Conservation (phyloP, 2,329 filamentous ascomycete species). For the Fusarium burgessii region DNA sequence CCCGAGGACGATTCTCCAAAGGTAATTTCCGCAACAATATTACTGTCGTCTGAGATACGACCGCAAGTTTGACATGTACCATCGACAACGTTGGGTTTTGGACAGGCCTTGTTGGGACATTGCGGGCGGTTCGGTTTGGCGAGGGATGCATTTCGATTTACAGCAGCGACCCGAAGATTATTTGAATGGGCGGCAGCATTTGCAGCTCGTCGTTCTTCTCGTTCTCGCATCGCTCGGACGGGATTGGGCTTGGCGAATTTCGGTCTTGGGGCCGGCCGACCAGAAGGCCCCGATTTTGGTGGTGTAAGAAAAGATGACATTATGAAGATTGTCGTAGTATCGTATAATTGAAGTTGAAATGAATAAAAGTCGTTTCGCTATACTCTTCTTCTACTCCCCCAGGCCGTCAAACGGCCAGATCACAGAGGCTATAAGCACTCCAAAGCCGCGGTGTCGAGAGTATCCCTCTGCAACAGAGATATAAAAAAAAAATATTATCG, state of each 20-base stretch:
- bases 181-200: constrained; percentile 44
- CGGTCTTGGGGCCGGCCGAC: constrained; percentile 51
- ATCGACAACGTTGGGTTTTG: constrained; percentile 71
- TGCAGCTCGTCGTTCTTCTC: constrained; percentile 59
- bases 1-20: constrained; percentile 91
- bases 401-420: constrained; percentile 30
- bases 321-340: constrained; percentile 20
- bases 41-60: constrained; percentile 83
- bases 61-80: constrained; percentile 86
- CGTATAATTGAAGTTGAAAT: constrained; percentile 1
- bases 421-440: neutral
- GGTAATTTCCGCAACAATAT: constrained; percentile 91
- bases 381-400: constrained; percentile 20
- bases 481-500: constrained; percentile 29
- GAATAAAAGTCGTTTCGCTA: neutral
- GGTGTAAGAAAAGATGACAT: constrained; percentile 64
- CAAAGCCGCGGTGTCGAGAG: neutral
- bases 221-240: constrained; percentile 65
- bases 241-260: constrained; percentile 60
- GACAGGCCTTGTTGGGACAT: constrained; percentile 71
- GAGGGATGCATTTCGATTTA: constrained; percentile 49
- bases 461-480: neutral
- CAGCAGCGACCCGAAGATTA: constrained; percentile 47
- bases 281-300: constrained; percentile 50
- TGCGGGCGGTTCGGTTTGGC: constrained; percentile 54